These are phyloP conservation scores for Calonectria hongkongensis DNA, from an alignment of 2,329 filamentous ascomycete species.

Conservation along the genomic window DNA sequence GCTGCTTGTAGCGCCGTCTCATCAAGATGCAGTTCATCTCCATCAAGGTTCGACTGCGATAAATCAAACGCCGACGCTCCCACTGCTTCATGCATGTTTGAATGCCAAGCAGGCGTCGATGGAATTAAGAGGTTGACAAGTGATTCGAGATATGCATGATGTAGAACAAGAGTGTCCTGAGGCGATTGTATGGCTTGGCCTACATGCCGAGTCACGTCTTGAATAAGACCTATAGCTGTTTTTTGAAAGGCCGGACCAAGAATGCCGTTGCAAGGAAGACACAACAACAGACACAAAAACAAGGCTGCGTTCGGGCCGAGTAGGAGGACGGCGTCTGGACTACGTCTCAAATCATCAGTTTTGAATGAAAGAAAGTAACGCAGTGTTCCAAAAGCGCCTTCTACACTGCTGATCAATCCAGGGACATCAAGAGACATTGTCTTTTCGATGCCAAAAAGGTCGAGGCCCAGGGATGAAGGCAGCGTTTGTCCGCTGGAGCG, in stretches of 20 bases:
- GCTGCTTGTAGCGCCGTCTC: conserved; percentile 2
- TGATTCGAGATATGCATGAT: conserved; percentile 35
- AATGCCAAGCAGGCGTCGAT: not conserved
- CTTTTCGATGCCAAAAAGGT: conserved; percentile 29
- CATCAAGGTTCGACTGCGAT: not conserved
- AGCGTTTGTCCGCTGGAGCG: conserved; percentile 20
- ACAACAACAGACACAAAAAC: conserved; percentile 40
- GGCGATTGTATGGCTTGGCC: conserved; percentile 38
- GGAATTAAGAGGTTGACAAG: conserved; percentile 15
- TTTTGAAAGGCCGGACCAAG: conserved; percentile 43
- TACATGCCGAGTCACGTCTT: conserved; percentile 33
- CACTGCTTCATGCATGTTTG: not conserved
- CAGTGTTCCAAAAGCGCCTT: conserved; percentile 37
- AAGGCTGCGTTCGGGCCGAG: conserved; percentile 43
- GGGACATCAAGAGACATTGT: conserved; percentile 32
- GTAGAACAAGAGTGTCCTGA: conserved; percentile 39
- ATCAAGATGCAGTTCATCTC: not conserved
- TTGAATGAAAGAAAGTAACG: conserved; percentile 38
- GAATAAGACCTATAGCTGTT: conserved; percentile 34
- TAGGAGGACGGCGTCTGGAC: conserved; percentile 41
- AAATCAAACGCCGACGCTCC: not conserved
- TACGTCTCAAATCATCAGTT: conserved; percentile 37
- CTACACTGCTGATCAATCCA: conserved; percentile 31
- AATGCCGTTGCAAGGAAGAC: conserved; percentile 41
- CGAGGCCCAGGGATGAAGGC: conserved; percentile 21